Evolutionary conservation across 495 filamentous ascomycete species (phyloP).

Genomic region (Talaromyces borbonicus): DNA sequence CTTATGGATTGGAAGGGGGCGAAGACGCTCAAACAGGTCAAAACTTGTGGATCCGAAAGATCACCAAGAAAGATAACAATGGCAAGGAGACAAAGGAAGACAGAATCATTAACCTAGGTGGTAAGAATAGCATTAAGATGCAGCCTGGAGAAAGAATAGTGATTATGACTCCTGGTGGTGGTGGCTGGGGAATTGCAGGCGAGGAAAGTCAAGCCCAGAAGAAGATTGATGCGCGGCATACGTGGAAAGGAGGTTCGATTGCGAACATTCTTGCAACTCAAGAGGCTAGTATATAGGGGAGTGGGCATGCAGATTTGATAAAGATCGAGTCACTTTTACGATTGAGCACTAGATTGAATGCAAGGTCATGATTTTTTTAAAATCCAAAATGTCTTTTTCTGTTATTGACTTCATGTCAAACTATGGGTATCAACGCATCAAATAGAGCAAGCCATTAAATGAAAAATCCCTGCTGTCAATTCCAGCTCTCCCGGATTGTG

Average conservation of each 20-base stretch:
- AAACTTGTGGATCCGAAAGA: conserved; percentile 67
- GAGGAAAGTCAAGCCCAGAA: conserved; percentile 6
- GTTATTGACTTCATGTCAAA: too few relatives aligned
- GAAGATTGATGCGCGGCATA: conserved; percentile 17
- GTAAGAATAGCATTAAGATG: conserved; percentile 80
- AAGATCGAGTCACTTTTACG: background rate
- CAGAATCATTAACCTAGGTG: conserved; percentile 63
- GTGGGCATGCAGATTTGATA: background rate
- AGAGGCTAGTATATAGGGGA: conserved; percentile 22
- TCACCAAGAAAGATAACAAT: conserved; percentile 1
- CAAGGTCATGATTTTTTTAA: too few relatives aligned
- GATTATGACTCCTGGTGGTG: conserved; percentile 31
- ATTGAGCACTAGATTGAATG: too few relatives aligned
- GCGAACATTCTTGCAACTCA: conserved; percentile 18
- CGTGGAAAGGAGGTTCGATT: conserved; percentile 24
- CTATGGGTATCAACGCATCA: too few relatives aligned
- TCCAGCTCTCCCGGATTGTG: too few relatives aligned
- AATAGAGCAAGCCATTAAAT: too few relatives aligned
- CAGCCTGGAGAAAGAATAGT: conserved; percentile 70
- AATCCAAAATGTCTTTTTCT: too few relatives aligned
- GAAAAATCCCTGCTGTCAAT: too few relatives aligned
- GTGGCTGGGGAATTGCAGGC: conserved; percentile 23
- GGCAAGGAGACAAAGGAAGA: conserved; percentile 34
- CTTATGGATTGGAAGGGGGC: conserved; percentile 71
- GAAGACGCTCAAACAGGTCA: conserved; percentile 62